These are phyloP conservation scores for Pseudotulostoma volvatum DNA, from an alignment of 495 filamentous ascomycete genomes.

Conservation along the genomic window DNA sequence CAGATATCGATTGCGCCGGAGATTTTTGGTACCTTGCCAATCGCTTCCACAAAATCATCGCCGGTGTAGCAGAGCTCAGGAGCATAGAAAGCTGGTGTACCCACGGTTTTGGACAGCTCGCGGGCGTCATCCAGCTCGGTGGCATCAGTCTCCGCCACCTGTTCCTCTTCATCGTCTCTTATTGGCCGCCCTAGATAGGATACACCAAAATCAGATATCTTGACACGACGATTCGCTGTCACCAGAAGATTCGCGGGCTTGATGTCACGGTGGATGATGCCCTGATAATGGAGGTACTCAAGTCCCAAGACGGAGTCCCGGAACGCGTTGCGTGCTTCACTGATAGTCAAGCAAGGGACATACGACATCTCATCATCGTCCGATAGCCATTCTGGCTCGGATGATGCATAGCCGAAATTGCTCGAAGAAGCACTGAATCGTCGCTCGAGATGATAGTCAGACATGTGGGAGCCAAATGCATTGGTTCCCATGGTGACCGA, in stretches of 20 bases:
- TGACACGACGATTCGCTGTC: conserved; percentile 70
- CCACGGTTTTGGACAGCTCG: conserved; percentile 92
- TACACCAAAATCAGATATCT: conserved; percentile 99
- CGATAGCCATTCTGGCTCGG: conserved; percentile 33
- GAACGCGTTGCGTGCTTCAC: conserved; percentile 74
- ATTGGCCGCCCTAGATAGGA: conserved; percentile 85
- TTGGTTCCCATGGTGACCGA: conserved; percentile 50
- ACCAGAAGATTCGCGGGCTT: conserved; percentile 95
- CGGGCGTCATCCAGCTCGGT: conserved; percentile 76
- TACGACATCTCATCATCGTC: conserved; percentile 71
- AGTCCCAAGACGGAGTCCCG: conserved; percentile 85
- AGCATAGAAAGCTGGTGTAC: conserved; percentile 94
- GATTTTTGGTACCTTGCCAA: conserved; percentile 34
- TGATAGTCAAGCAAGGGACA: conserved; percentile 77
- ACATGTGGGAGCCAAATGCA: conserved; percentile 55
- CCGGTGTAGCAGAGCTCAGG: conserved; percentile 86
- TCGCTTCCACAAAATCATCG: conserved; percentile 29
- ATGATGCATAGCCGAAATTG: conserved; percentile 37
- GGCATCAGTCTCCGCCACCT: conserved; percentile 68
- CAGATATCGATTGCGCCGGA: conserved; percentile 81
- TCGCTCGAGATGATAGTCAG: conserved; percentile 35
- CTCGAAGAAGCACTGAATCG: conserved; percentile 32
- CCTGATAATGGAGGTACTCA: conserved; percentile 92
- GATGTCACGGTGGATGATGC: conserved; percentile 95
- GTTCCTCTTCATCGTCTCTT: conserved; percentile 59